Evolutionary conservation across 1,284 basidiomycete species (phyloP), one percentile per base, ranked within the genome.

Genomic region (Rhodofomes roseus): DNA sequence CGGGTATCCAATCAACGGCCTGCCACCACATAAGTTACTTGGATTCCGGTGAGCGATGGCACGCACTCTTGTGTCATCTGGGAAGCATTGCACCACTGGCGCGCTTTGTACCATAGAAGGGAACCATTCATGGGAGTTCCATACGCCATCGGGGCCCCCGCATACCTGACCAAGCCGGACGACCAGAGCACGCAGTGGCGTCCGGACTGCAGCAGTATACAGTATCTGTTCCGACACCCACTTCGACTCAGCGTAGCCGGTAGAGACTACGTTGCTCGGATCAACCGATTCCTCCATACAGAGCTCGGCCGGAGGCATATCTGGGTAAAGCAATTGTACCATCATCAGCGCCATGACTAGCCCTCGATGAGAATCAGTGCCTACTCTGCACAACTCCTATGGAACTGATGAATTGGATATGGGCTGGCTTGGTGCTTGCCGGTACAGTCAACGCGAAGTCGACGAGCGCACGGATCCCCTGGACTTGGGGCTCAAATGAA

Each of bases 111-210:
- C 70, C 4, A 81, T 66, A 48, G 73, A 68, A 1, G 79, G 79
- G 16, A 81, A 66, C 79, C 79, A 81, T 54, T 82, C 79, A 18
- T 66, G 70, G 48, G 70, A 64, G 48, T 74, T 76, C 80, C 81
- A 81, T 14, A 67, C 69, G 1, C 81, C 79, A 56, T 72, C 74
- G 6, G 62, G 58, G 8, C 65, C 61, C 3, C 79, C 78, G 43
- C 71, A 71, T 22, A 82, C 63, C 63, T 81, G 79, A 2, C 79
- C 79, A 37, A 80, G 71, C 18, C 79, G 73, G 7, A 79, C 69
- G 6, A 75, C 67, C 16, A 72, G 62, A 0, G 72, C 64, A 1
- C 60, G 57, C n/a, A 79, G 62, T 0, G 61, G 62, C 1, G 58
- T 66, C 43, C 58, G 64, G 59, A 55, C 65, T 54, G 55, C 54